Evolutionary conservation across 1,139 yeast genomes (phyloP), one percentile per base, ranked within the genome.

Genomic region (Candida sojae): DNA sequence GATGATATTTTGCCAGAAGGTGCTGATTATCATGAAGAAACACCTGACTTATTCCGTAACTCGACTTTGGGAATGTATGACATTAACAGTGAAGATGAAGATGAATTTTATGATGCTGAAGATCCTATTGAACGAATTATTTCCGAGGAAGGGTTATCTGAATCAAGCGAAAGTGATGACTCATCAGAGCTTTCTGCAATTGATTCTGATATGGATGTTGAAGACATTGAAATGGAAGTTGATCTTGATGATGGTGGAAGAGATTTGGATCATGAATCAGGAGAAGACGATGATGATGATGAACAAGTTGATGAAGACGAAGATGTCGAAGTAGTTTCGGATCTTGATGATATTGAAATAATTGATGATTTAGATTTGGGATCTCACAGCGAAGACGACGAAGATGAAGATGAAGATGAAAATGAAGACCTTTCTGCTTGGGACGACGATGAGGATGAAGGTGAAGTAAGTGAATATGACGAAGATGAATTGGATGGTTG

Each of bases 1-100:
- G 88, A 84, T 31, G 88, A 82, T 42, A 87, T 84, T 35, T 68
- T 63, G 9, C 67, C 67, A 5, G 72, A 68, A 36, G 86, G 79
- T 44, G 79, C 77, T 11, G 95, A 85, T 39, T 89, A 82, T 32
- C 75, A 82, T 44, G 95, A 88, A 44, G 96, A 88, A 48, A 81
- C 91, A 0, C 92, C 96, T 0, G 96, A 91, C 62, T 73, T 92
- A 59, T 85, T 91, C 66, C 76, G 86, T 46, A 90, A 92, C 62
- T 91, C 97, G 0, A 89, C 97, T 0, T 74, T 92, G 45, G 97
- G 97, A 2, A 91, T 92, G 96, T 92, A 88, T 62, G 96, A 88
- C 46, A 78, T 83, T 37, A 90, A 85, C 53, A 84, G 86, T 46
- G 92, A 86, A 42, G 75, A 61, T 6, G 73, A 66, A 10, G 67